phyloP scores from a whole-genome alignment of 495 filamentous ascomycete genomes.

The Penicillium samsonianum region DNA sequence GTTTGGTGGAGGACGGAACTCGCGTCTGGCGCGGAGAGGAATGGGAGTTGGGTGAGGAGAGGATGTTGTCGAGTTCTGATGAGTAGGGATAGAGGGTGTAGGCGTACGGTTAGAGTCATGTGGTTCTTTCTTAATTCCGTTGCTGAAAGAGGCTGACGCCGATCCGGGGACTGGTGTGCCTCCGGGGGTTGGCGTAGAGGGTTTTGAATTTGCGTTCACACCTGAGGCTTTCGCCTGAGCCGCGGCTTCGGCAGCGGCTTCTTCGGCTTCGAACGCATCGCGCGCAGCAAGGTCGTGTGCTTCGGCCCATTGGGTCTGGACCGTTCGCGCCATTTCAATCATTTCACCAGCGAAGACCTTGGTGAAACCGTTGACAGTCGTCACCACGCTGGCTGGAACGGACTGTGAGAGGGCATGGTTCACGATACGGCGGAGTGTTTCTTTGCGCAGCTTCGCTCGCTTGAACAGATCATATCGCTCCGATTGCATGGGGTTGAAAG shows the following conservation, averaged over 20 bases:
- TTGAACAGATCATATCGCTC: conserved; percentile 74
- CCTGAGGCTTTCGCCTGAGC: conserved; percentile 42
- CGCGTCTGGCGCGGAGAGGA: conserved; percentile 19
- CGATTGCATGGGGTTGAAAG: conserved; percentile 68
- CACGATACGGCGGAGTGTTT: conserved; percentile 66
- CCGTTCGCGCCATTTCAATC: conserved; percentile 74
- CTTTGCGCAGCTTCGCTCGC: conserved; percentile 65
- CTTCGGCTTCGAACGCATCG: conserved; percentile 36
- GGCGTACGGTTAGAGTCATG: conserved; percentile 20
- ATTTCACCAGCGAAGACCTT: conserved; percentile 85
- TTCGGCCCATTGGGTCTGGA: conserved; percentile 76
- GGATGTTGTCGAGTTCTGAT: background rate
- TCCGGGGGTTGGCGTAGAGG: conserved; percentile 21
- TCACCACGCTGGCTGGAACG: conserved; percentile 74
- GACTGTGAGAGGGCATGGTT: conserved; percentile 90
- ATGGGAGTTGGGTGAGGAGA: conserved; percentile 12
- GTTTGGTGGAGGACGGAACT: conserved; percentile 42
- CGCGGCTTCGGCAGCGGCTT: conserved; percentile 40
- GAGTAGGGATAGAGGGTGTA: conserved; percentile 17
- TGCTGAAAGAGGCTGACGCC: conserved; percentile 8
- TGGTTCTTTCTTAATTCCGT: conserved; percentile 32
- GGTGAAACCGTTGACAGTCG: conserved; percentile 75
- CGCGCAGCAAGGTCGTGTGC: conserved; percentile 45
- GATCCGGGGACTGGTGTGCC: conserved; percentile 16
- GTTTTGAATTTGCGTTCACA: conserved; percentile 16